Evolutionary conservation across 306 rosid species (phyloP), one percentile per base, ranked within the genome.

Genomic region (Vachellia pachyceras): DNA sequence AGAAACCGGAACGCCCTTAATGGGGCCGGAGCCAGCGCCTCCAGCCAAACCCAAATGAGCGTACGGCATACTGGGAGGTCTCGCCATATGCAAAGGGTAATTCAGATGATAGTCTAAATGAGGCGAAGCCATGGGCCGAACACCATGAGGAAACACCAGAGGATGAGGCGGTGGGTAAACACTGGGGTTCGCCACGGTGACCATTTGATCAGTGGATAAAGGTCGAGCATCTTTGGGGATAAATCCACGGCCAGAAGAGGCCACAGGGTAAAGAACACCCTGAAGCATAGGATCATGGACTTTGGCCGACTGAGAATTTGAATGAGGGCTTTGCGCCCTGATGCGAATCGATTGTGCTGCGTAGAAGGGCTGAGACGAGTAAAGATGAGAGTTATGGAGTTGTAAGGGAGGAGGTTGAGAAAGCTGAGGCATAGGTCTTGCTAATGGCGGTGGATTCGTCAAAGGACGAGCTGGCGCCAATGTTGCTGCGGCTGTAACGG

Each of bases 221-320:
- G 90, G 82, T 8, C 88, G 85, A 64, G 77, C 8, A 10, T 80
- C 71, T 50, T 76, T 82, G 84, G 91, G 77, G n/a, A 86, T 82
- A 82, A 84, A 91, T 11, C 91, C 95, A 15, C 90, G 93, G 60
- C 93, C 93, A 29, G 90, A 87, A 42, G 93, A 91, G 25, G 90
- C 88, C 9, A 89, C 88, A 2, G 95, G 95, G 88, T 89, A 87
- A 22, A 82, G 77, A 72, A 89, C 23, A 39, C 88, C 84, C 55
- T 80, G 89, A 67, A 81, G 46, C 13, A 18, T 29, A 3, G 80
- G 82, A 58, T 82, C 78, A 41, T 64, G 79, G 57, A 80, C 40
- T 77, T 57, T 82, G 37, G 78, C 7, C 37, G 77, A 65, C 46
- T 79, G 86, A 17, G 78, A 35, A 64, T 39, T 60, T 5, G 80